Evolutionary conservation across 2,329 filamentous ascomycete species (phyloP).

Genomic region (Pseudogymnoascus sp.): DNA sequence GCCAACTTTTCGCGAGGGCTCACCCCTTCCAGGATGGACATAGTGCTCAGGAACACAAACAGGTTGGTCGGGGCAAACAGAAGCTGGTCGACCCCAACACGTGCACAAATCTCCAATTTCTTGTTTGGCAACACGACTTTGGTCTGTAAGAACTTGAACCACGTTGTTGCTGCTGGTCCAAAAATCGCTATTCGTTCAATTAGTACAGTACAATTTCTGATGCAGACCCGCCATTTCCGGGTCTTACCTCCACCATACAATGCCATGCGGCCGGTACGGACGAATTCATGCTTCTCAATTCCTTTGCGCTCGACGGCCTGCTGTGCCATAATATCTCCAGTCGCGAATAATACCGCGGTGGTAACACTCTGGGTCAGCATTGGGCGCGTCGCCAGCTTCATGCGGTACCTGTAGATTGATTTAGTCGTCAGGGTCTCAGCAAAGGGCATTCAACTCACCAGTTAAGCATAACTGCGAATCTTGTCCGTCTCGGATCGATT

Average conservation of each 20-base stretch:
- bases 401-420: conserved; percentile 64
- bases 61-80: conserved; percentile 60
- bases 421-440: background rate
- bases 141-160: conserved; percentile 60
- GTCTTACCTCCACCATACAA: conserved; percentile 67
- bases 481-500: background rate
- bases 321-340: conserved; percentile 85
- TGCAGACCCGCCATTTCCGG: background rate
- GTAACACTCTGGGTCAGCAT: conserved; percentile 86
- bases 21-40: conserved; percentile 58
- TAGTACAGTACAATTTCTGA: conserved; percentile 15
- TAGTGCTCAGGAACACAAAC: conserved; percentile 56
- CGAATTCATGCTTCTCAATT: conserved; percentile 64
- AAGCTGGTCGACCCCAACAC: conserved; percentile 57
- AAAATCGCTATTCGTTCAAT: conserved; percentile 46
- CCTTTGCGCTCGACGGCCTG: conserved; percentile 81
- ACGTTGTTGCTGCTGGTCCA: conserved; percentile 62
- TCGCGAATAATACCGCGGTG: conserved; percentile 84
- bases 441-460: background rate
- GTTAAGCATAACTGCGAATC: background rate
- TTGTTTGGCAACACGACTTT: conserved; percentile 49
- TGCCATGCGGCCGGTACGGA: conserved; percentile 69
- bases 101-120: conserved; percentile 53
- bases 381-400: conserved; percentile 69
- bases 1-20: conserved; percentile 54